Evolutionary conservation across 2,329 filamentous ascomycete genomes (phyloP).

Genomic region (Venturia nashicola): DNA sequence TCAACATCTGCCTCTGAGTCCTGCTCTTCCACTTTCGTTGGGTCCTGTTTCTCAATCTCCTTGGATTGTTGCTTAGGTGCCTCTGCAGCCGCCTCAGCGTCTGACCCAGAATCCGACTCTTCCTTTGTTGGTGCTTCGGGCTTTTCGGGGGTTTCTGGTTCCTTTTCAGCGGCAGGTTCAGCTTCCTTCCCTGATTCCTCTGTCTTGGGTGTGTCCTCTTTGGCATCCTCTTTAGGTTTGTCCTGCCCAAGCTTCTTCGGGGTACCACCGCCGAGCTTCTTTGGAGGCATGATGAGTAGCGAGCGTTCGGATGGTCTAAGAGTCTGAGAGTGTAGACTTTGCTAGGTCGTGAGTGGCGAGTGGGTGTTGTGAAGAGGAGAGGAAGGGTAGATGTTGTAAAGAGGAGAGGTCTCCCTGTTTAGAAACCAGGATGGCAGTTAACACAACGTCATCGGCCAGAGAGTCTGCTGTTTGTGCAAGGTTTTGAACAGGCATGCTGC

Average conservation of each 20-base stretch:
- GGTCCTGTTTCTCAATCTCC: background rate
- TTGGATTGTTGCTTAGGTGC: background rate
- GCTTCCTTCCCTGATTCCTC: background rate
- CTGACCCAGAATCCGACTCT: background rate
- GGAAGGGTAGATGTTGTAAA: background rate
- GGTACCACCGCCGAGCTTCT: background rate
- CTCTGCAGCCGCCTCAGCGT: background rate
- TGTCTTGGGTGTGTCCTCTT: background rate
- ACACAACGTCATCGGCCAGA: background rate
- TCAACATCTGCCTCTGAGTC: background rate
- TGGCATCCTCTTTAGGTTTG: background rate
- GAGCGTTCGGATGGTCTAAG: background rate
- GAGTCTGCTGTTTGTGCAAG: background rate
- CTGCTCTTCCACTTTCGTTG: background rate
- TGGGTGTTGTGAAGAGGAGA: background rate
- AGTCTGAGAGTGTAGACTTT: background rate
- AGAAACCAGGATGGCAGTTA: background rate
- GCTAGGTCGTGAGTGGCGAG: background rate
- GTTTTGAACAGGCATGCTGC: background rate
- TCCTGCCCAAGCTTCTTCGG: conserved; percentile 1
- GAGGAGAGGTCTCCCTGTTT: too few species aligned
- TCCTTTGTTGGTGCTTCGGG: background rate
- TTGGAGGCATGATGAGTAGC: background rate
- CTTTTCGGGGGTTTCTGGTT: background rate
- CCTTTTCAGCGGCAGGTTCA: background rate